Conservation (phyloP, 805 yeast genomes). For the Cyberlindnera galapagoensis region DNA sequence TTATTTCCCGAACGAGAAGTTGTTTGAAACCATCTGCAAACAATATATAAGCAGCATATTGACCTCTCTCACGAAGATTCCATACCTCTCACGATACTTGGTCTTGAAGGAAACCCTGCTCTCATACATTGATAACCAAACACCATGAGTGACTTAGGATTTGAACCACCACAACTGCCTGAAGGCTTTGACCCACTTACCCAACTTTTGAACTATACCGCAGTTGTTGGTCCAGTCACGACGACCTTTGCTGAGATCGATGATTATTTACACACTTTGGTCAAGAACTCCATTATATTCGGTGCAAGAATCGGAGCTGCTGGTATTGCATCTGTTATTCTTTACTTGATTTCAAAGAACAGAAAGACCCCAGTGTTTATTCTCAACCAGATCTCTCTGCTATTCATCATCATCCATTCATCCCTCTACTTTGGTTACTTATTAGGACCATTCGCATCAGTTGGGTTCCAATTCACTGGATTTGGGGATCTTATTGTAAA, state of each 20-base stretch:
- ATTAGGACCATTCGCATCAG: conserved; percentile 43
- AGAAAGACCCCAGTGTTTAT: conserved; percentile 64
- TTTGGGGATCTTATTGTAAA: conserved; percentile 34
- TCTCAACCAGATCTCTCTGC: conserved; percentile 59
- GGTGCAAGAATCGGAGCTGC: conserved; percentile 58
- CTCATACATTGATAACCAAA: background rate
- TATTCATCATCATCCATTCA: conserved; percentile 52
- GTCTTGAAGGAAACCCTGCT: background rate
- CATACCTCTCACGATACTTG: background rate
- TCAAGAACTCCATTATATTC: conserved; percentile 39
- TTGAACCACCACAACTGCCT: conserved; percentile 3
- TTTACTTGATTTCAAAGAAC: conserved; percentile 44
- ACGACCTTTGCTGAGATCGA: conserved; percentile 39
- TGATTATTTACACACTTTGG: conserved; percentile 24
- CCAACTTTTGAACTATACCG: conserved; percentile 33
- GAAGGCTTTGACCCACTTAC: conserved; percentile 20
- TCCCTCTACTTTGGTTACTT: conserved; percentile 51
- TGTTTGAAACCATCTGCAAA: background rate
- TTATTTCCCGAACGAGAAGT: conserved; percentile 7
- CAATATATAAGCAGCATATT: background rate
- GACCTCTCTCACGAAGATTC: background rate
- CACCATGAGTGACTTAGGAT: conserved; percentile 7
- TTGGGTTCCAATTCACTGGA: conserved; percentile 41
- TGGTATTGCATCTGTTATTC: conserved; percentile 36
- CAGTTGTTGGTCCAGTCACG: conserved; percentile 33